Percentiles rank a stretch among this genome's conserved stretches.
Evolutionary conservation across 1,284 basidiomycete species (phyloP).

Genomic region (Naganishia sp.): DNA sequence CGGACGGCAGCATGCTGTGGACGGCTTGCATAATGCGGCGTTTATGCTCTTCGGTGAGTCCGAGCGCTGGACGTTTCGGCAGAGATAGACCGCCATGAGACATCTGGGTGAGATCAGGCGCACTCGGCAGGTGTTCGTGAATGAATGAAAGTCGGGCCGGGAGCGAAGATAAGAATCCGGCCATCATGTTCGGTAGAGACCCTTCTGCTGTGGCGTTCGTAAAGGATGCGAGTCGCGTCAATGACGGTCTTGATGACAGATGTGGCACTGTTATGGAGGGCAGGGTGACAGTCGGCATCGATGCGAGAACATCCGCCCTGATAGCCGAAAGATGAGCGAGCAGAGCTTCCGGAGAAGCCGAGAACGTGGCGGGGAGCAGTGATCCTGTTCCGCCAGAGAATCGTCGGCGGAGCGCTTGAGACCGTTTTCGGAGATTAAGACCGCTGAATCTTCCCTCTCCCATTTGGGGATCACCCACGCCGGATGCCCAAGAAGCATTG

Average conservation of each 20-base stretch:
- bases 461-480: constrained; percentile 6
- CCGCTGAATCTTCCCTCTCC: constrained; percentile 15
- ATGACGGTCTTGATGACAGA: constrained; percentile 25
- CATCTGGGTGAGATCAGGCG: constrained; percentile 16
- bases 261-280: constrained; percentile 30
- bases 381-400: constrained; percentile 22
- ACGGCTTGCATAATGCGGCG: constrained; percentile 46
- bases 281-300: constrained; percentile 38
- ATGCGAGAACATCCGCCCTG: constrained; percentile 48
- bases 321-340: constrained; percentile 46
- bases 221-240: constrained; percentile 15
- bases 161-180: constrained; percentile 45
- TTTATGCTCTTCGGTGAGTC: constrained; percentile 41
- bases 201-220: constrained; percentile 9
- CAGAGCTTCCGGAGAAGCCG: constrained; percentile 30
- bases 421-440: constrained; percentile 16
- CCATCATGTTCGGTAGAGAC: constrained; percentile 32
- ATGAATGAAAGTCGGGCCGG: constrained; percentile 42
- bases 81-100: constrained; percentile 1
- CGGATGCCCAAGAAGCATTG: constrained; percentile 21
- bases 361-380: constrained; percentile 20
- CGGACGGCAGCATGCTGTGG: constrained; percentile 47
- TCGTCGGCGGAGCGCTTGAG: constrained; percentile 17
- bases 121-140: constrained; percentile 37
- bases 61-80: constrained; percentile 32